Evolutionary conservation across 1,284 basidiomycete species (phyloP).

Genomic region (Rhodotorula mucilaginosa): DNA sequence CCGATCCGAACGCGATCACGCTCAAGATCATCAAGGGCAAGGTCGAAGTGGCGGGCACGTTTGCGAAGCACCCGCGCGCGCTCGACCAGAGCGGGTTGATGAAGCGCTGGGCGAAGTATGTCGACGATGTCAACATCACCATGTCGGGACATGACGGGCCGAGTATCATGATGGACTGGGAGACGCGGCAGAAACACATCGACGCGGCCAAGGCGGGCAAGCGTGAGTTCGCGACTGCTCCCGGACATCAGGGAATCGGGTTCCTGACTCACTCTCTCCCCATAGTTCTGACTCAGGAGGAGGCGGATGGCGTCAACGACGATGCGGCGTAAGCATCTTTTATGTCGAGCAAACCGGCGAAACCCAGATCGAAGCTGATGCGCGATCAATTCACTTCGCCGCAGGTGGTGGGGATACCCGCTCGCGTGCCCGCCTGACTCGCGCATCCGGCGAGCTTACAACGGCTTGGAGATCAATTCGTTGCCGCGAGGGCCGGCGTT

Average conservation of each 20-base stretch:
- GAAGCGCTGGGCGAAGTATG: slow-evolving; percentile 36
- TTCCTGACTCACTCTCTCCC: too few relatives aligned
- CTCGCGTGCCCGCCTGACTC: slow-evolving; percentile 45
- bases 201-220: slow-evolving; percentile 48
- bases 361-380: background rate
- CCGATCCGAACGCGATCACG: slow-evolving; percentile 38
- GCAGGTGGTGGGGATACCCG: slow-evolving; percentile 44
- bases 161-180: slow-evolving; percentile 37
- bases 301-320: slow-evolving; percentile 49
- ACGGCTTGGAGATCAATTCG: slow-evolving; percentile 41
- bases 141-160: slow-evolving; percentile 42
- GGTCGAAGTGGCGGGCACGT: slow-evolving; percentile 37
- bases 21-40: slow-evolving; percentile 41
- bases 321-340: slow-evolving; percentile 27
- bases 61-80: slow-evolving; percentile 38
- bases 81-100: slow-evolving; percentile 43
- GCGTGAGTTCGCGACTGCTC: slow-evolving; percentile 44
- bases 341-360: background rate
- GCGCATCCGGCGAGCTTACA: slow-evolving; percentile 41
- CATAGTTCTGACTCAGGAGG: slow-evolving; percentile 49
- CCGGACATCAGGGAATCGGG: too few relatives aligned
- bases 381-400: background rate
- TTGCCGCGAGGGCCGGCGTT: slow-evolving; percentile 45
- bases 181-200: slow-evolving; percentile 19
- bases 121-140: slow-evolving; percentile 37